Evolutionary conservation across 768 basidiomycete genomes (phyloP).

Genomic region (Hemileccinum rubropunctum): DNA sequence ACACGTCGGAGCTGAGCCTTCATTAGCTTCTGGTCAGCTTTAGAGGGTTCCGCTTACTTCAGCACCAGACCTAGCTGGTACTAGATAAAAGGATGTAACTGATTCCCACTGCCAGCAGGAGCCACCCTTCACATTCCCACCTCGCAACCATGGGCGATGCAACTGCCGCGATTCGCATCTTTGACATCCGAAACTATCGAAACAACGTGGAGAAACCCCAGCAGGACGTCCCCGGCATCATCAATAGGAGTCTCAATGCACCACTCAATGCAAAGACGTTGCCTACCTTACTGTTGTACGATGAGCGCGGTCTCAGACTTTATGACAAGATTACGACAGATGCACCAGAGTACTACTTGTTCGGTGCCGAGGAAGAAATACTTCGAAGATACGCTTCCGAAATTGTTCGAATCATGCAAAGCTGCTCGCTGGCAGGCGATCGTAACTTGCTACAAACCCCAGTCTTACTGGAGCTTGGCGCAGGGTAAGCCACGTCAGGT

Average conservation of each 20-base stretch:
- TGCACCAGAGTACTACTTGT: slow-evolving; percentile 86
- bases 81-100: not conserved
- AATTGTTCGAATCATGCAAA: slow-evolving; percentile 73
- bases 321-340: slow-evolving; percentile 85
- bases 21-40: not conserved
- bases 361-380: slow-evolving; percentile 83
- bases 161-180: slow-evolving; percentile 14
- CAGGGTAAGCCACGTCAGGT: slow-evolving; percentile 61
- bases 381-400: slow-evolving; percentile 68
- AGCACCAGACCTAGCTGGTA: not conserved
- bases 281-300: slow-evolving; percentile 84
- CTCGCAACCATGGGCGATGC: slow-evolving; percentile 20
- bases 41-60: slow-evolving; percentile 15
- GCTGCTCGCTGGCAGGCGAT: slow-evolving; percentile 18
- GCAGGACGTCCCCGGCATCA: slow-evolving; percentile 41
- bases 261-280: slow-evolving; percentile 58
- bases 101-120: not conserved
- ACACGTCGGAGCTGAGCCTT: not conserved
- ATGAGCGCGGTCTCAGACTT: slow-evolving; percentile 78
- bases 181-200: slow-evolving; percentile 22
- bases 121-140: not conserved
- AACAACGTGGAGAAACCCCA: not conserved
- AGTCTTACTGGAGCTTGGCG: slow-evolving; percentile 86
- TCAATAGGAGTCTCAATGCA: slow-evolving; percentile 54
- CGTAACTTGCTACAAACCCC: slow-evolving; percentile 38